Percentiles rank a stretch among this genome's conserved stretches.
Conservation (phyloP, 192 early-diverging fungal species). For the Coemansia sp. region DNA sequence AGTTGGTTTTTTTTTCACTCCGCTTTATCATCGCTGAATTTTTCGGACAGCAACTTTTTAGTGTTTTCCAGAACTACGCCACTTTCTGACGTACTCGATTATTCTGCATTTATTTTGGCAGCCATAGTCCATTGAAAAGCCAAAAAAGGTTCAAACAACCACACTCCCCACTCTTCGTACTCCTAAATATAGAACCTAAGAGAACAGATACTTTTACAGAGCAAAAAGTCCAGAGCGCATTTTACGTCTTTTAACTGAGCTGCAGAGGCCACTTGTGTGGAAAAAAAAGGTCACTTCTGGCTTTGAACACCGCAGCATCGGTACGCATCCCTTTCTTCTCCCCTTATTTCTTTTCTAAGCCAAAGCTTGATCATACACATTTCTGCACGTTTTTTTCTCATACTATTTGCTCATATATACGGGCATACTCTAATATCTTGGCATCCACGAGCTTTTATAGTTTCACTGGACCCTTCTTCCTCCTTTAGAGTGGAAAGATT, state of each 20-base stretch:
- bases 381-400: slow-evolving; percentile 2
- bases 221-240: no score
- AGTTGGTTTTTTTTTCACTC: no score
- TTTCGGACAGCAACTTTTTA: not conserved
- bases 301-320: slow-evolving; percentile 1
- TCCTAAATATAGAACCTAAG: not conserved
- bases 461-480: not conserved
- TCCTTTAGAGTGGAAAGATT: not conserved
- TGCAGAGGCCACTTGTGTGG: not conserved
- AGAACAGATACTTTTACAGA: not conserved
- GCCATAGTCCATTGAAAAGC: not conserved
- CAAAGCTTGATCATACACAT: not conserved
- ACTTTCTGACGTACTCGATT: not conserved
- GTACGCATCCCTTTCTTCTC: not conserved
- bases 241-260: no score
- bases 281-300: not conserved
- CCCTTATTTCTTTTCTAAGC: not conserved
- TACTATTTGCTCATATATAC: not conserved
- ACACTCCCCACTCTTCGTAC: not conserved
- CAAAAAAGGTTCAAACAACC: not conserved
- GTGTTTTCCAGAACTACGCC: not conserved
- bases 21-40: not conserved
- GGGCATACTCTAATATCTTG: not conserved
- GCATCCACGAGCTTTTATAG: no score
- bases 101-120: not conserved